Base-by-base conservation (phyloP, 2,329 filamentous ascomycete genomes). In the Curvularia hawaiiensis region DNA sequence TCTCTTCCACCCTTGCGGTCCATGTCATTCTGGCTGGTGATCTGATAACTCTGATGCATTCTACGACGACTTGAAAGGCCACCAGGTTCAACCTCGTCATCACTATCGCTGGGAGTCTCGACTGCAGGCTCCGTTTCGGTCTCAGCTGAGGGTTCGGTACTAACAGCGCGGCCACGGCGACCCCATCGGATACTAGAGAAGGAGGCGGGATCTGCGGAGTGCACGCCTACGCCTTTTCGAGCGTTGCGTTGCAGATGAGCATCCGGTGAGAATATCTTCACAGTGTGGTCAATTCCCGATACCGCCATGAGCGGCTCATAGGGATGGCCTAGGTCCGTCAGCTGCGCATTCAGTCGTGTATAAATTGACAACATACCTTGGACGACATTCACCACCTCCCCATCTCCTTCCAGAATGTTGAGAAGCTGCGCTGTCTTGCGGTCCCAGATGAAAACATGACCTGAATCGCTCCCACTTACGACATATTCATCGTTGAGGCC, bases 361-460 rank as follows among this genome's bases (percentile, higher is more conserved):
- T 3, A 2, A 5, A 4, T 14, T 20, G 4, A 24, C 4, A 7
- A 53, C 72, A 48, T 70, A 82, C 84, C 85, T 80, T 88, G 85
- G 14, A 88, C 79, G 16, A 90, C 87, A 65, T 90, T 90, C 55
- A 89, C 87, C n/a, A 88, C 85, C 61, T 90, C 87, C 24, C 84
- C 84, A 68, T 90, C 87, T 1, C 85, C 87, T 69, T 88, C 83
- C 7, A 89, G 78, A 16, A 90, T 86, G 66, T 88, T 88, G 49
- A 89, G 78, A 48, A 90, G 75, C 54, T 85, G 78, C 18, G 79
- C 77, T 4, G 85, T 86, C 65, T 87, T 85, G 54, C 83, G 82
- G 64, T 90, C 86, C 87, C 87, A 89, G 51, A 90, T 88, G 72
- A 90, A 90, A 24, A 90, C 69, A 68, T 89, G 83, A 0, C 87